Base-by-base conservation (phyloP, 805 yeast species). In the Priceomyces fermenticarens region DNA sequence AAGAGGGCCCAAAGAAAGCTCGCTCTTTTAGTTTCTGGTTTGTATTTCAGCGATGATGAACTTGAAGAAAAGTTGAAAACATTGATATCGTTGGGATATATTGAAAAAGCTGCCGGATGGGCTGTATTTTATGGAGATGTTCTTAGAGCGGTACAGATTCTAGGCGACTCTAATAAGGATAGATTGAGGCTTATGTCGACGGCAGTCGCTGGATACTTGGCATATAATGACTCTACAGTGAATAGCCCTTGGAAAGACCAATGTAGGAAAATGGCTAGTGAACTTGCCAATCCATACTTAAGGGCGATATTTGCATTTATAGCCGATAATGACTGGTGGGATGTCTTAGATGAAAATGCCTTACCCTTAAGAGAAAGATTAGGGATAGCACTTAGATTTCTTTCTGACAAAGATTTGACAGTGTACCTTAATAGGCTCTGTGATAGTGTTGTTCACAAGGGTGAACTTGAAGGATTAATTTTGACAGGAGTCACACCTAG, bases 321-420 rank as follows among this genome's bases (percentile, higher is more conserved):
- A 40, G 89, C 97, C 0, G 97, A 91, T 55, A 85, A 88, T 35
- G 93, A 90, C 48, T 91, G 98, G 97, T 84, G 91, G 83, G 97
- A 88, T 54, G 96, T 91, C 1, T 69, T 91, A 39, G 96, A 88
- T 56, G 97, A 91, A 54, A 80, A 84, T 13, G 84, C 96, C 1
- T 71, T 91, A 32, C 96, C 99, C 0, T 67, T 91, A 31, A 72
- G 91, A 39, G 99, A 91, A 55, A 70, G 96, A 48, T 63, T 91
- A 10, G 97, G 97, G 1, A 91, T 91, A 20, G 97, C 98, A 0
- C 67, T 91, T 16, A 71, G 97, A 36, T 91, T 87, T 52, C 65
- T 91, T 27, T 80, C 90, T 1, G 97, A 89, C 56, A 73, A 78
- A 35, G 96, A 86, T 48, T 67, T 91, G 47, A 77, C 83, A 5